Conservation (phyloP, 176 grass and related monocot genomes). For the Pontederia crassipes region DNA sequence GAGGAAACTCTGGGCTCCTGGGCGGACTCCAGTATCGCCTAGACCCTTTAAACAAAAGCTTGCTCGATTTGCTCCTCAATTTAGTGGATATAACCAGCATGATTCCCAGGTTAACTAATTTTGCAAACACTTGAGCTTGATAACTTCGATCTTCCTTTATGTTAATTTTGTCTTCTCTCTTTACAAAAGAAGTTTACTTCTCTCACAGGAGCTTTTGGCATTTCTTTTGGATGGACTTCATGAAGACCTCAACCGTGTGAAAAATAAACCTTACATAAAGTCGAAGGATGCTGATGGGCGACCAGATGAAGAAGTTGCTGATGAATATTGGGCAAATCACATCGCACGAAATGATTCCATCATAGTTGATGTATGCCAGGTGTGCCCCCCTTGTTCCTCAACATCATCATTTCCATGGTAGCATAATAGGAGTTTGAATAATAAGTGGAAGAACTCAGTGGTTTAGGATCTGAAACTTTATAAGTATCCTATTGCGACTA, state of each 20-base stretch:
- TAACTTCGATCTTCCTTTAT: background rate
- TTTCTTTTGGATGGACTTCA: slow-evolving; percentile 96
- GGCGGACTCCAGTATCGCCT: slow-evolving; percentile 74
- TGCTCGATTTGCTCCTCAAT: slow-evolving; percentile 92
- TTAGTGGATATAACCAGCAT: slow-evolving; percentile 96
- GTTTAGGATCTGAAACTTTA: too few relatives aligned
- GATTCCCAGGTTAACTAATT: slow-evolving; percentile 66
- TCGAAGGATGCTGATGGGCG: slow-evolving; percentile 84
- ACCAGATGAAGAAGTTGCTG: slow-evolving; percentile 93
- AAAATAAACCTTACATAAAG: slow-evolving; percentile 86
- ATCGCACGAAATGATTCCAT: slow-evolving; percentile 98
- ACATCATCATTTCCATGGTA: too few relatives aligned
- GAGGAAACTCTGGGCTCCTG: slow-evolving; percentile 93
- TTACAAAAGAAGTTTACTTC: background rate
- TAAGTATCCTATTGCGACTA: too few relatives aligned
- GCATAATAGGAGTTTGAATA: too few relatives aligned
- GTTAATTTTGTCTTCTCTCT: slow-evolving; percentile 8
- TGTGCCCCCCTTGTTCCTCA: background rate
- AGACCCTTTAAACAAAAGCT: slow-evolving; percentile 92
- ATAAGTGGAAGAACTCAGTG: too few relatives aligned
- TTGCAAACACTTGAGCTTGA: background rate
- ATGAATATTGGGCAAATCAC: slow-evolving; percentile 97
- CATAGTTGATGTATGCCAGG: slow-evolving; percentile 99
- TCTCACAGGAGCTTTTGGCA: slow-evolving; percentile 74
- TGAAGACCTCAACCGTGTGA: slow-evolving; percentile 98